Evolutionary conservation across 768 basidiomycete genomes (phyloP), one percentile per base, ranked within the genome.

Genomic region (Mycena indigotica): DNA sequence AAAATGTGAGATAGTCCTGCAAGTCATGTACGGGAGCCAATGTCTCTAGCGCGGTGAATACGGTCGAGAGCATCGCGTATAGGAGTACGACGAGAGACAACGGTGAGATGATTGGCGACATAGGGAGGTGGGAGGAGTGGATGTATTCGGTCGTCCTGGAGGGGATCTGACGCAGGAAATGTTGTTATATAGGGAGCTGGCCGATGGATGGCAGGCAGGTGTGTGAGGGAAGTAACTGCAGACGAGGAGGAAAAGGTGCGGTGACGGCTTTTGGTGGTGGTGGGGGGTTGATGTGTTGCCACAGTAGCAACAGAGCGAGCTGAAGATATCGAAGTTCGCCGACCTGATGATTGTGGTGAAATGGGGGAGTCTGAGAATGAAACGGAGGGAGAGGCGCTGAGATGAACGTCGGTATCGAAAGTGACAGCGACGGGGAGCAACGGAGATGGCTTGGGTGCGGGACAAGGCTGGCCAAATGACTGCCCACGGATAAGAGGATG

Each of bases 401-500:
- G 50, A 26, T 65, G 62, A 38, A 56, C 57, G 35, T 70, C 61
- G 57, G 74, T 69, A 57, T 83, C 82, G 19, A 82, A 75, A 8
- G 83, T 80, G 41, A 86, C 80, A 1, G 85, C 84, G 51, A 90
- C 76, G 30, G 89, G 87, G 8, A 82, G 76, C 15, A 87, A 75
- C 40, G 83, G 81, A 1, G 77, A 69, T 39, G 83, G 81, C 67
- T 83, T 74, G 70, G 79, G 49, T 64, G 77, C 61, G 69, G 72
- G 65, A 69, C 74, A 71, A 3, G 78, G 72, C 51, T 79, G 78
- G 5, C 86, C 84, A 57, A 81, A 84, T 0, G 89, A 89, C 60
- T 85, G 80, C 8, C 88, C 88, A 54, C 89, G 85, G 61, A 91
- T 90, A 51, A 91, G 78, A 5, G 89, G 90, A 66, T 91, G 90